These are phyloP conservation scores for Sambucus nigra DNA, from an alignment of 129 eudicot genomes.

Conservation along the genomic window DNA sequence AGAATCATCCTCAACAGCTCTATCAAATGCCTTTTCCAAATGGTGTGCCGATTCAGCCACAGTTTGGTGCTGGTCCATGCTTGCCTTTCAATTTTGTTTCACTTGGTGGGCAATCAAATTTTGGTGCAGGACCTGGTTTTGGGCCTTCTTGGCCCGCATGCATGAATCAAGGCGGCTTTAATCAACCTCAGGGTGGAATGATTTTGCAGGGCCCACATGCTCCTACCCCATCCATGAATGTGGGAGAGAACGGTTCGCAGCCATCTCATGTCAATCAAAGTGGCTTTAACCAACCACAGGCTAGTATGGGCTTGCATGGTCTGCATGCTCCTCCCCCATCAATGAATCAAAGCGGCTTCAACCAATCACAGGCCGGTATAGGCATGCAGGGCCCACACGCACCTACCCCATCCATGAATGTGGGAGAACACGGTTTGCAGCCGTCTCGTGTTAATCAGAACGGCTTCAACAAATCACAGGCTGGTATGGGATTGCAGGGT, in stretches of 20 bases:
- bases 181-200: constrained; percentile 29
- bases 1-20: constrained; percentile 20
- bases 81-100: constrained; percentile 30
- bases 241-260: constrained; percentile 15
- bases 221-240: constrained; percentile 16
- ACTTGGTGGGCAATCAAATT: constrained; percentile 26
- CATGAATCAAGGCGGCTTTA: constrained; percentile 27
- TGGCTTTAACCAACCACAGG: constrained; percentile 29
- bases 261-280: constrained; percentile 26
- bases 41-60: constrained; percentile 33
- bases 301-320: constrained; percentile 27
- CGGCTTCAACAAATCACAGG: constrained; percentile 28
- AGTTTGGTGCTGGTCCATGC: constrained; percentile 29
- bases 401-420: constrained; percentile 16
- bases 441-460: constrained; percentile 25
- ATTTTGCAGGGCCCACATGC: constrained; percentile 22
- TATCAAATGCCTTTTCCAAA: constrained; percentile 35
- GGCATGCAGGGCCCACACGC: constrained; percentile 23
- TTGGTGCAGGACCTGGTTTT: constrained; percentile 25
- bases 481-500: constrained; percentile 28
- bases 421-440: constrained; percentile 15
- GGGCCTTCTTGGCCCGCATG: constrained; percentile 26
- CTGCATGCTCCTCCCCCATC: constrained; percentile 15
- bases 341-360: constrained; percentile 27
- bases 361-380: constrained; percentile 30